These are phyloP conservation scores for Metarhizium album DNA, from an alignment of 2,329 filamentous ascomycete genomes.

Conservation along the genomic window DNA sequence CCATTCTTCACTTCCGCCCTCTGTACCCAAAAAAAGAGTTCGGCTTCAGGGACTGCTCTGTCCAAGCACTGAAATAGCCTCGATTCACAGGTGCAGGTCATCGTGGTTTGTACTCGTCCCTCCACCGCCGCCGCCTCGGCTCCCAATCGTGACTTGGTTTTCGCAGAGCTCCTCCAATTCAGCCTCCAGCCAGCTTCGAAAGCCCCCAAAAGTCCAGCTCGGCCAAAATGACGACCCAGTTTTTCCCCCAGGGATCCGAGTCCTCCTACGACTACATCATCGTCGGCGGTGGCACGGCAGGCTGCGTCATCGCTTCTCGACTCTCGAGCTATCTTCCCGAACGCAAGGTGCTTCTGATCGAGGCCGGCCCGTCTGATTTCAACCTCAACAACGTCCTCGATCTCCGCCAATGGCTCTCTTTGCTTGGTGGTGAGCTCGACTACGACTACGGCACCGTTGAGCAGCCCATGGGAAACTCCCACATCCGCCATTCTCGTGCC, in stretches of 20 bases:
- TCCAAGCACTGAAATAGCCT: background rate
- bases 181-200: slow-evolving; percentile 23
- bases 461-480: slow-evolving; percentile 84
- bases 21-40: background rate
- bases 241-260: slow-evolving; percentile 51
- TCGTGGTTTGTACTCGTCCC: background rate
- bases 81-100: background rate
- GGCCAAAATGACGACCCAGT: slow-evolving; percentile 53
- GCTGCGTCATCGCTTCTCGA: slow-evolving; percentile 72
- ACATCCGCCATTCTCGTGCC: slow-evolving; percentile 84
- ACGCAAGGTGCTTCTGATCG: slow-evolving; percentile 72
- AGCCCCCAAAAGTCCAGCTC: background rate
- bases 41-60: background rate
- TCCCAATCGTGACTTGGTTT: background rate
- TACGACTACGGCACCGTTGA: slow-evolving; percentile 86
- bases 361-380: slow-evolving; percentile 82
- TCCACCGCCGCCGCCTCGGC: background rate
- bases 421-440: slow-evolving; percentile 80
- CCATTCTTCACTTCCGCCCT: background rate
- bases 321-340: slow-evolving; percentile 74
- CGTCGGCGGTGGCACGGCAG: slow-evolving; percentile 76
- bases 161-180: background rate
- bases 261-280: slow-evolving; percentile 75
- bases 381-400: slow-evolving; percentile 80
- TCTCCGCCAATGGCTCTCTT: slow-evolving; percentile 74